These are phyloP conservation scores for Solanum ahanhuiri DNA, from an alignment of 257 asterid species.

Conservation along the genomic window DNA sequence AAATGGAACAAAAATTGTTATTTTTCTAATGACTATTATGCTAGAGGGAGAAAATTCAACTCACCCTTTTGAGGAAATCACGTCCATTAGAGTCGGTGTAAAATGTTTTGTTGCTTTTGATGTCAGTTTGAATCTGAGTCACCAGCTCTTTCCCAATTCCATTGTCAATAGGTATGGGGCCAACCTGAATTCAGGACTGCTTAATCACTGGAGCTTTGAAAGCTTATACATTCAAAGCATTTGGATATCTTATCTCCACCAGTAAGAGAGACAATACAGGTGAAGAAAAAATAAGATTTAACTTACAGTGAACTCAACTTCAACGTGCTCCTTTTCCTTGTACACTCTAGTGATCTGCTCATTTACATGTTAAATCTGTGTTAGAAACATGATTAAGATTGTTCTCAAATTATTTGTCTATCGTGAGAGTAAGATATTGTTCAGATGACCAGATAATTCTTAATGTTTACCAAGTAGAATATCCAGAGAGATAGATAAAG, in stretches of 20 bases:
- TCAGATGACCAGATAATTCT: neutral
- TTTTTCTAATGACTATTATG: neutral
- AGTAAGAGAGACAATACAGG: neutral
- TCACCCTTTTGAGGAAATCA: slow-evolving; percentile 83
- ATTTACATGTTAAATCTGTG: slow-evolving; percentile 6
- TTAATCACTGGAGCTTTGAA: neutral
- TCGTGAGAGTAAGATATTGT: neutral
- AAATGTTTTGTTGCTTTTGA: slow-evolving; percentile 60
- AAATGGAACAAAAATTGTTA: slow-evolving; percentile 6
- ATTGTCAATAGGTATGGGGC: slow-evolving; percentile 87
- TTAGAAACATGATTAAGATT: neutral
- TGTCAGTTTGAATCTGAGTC: slow-evolving; percentile 49
- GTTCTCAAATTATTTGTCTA: neutral
- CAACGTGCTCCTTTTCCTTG: slow-evolving; percentile 86
- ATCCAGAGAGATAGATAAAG: neutral
- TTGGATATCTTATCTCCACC: neutral
- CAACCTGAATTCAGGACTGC: slow-evolving; percentile 46
- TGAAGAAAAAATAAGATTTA: neutral
- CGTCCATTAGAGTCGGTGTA: slow-evolving; percentile 94
- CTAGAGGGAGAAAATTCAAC: neutral
- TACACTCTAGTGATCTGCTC: slow-evolving; percentile 72
- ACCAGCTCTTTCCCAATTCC: slow-evolving; percentile 80
- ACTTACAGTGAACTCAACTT: slow-evolving; percentile 79
- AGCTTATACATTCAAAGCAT: neutral
- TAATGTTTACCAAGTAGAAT: neutral